Evolutionary conservation across 2,329 filamentous ascomycete genomes (phyloP), one percentile per base, ranked within the genome.

Genomic region (Fusarium sp.): DNA sequence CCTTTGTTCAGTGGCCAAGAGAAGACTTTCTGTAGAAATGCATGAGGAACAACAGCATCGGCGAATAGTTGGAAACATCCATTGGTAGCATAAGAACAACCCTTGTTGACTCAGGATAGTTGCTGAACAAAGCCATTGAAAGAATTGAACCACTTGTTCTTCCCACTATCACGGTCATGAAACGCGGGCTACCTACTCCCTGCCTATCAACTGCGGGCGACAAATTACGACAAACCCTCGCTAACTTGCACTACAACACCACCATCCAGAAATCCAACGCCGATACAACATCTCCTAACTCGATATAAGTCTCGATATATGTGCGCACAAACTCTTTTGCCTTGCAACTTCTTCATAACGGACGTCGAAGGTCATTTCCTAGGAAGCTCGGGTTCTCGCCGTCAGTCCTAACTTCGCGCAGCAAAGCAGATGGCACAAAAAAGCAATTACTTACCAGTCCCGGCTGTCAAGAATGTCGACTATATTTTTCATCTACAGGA

Each of bases 291-390:
- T 18, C 15, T 38, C 5, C 4, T 7, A n/a, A 38, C 3, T 7
- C 6, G 18, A n/a, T 3, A 38, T 12, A 18, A 11, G 34, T n/a
- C 6, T 11, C 18, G 34, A 38, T 38, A 38, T 38, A 38, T 4
- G 11, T 38, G 18, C 1, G 5, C 10, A 4, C 3, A 8, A 25
- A 7, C 3, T 38, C 18, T n/a, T n/a, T n/a, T 38, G 1, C 2
- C 4, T 6, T n/a, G 2, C 18, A n/a, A 10, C 2, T n/a, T 12
- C 34, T 38, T 38, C 4, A 38, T 10, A 18, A n/a, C 34, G 0
- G 2, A 6, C 18, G 6, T 7, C 10, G n/a, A 9, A n/a, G 10
- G 18, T 38, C 10, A 38, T 38, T 38, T 11, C 18, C 18, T n/a
- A 12, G 10, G 34, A 38, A 38, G 10, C 16, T n/a, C 18, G 18